Evolutionary conservation across 2,329 filamentous ascomycete genomes (phyloP).

Genomic region (Trichoderma sp.): DNA sequence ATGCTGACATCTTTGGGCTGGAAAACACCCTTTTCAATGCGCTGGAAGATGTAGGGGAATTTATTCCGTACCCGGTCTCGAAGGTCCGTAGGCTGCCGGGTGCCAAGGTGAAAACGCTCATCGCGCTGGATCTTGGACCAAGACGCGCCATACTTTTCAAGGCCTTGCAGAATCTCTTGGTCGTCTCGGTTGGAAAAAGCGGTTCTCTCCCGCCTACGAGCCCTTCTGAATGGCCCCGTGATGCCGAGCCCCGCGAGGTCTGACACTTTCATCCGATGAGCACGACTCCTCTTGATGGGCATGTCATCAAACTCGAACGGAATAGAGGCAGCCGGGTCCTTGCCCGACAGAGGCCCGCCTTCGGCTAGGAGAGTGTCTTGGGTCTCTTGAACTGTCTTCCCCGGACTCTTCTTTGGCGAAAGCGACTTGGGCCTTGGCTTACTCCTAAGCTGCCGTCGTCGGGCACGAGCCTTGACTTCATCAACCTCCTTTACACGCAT

Average conservation of each 20-base stretch:
- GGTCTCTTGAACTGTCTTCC: constrained; percentile 35
- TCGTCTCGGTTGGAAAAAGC: constrained; percentile 64
- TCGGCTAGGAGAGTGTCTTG: constrained; percentile 56
- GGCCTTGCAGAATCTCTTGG: constrained; percentile 58
- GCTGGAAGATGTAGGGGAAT: constrained; percentile 57
- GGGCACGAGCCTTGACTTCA: constrained; percentile 12
- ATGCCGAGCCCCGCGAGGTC: constrained; percentile 59
- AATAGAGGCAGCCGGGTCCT: constrained; percentile 27
- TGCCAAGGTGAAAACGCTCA: constrained; percentile 55
- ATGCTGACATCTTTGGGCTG: constrained; percentile 41
- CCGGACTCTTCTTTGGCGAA: constrained; percentile 42
- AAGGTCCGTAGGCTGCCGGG: constrained; percentile 60
- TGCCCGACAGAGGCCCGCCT: constrained; percentile 29
- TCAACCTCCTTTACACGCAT: constrained; percentile 39
- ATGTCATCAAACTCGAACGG: constrained; percentile 34
- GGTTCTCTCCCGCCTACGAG: constrained; percentile 56
- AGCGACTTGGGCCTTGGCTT: constrained; percentile 17
- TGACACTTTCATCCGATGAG: constrained; percentile 55
- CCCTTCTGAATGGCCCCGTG: constrained; percentile 60
- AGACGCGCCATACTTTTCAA: constrained; percentile 58
- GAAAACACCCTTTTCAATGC: constrained; percentile 55
- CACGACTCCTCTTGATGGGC: constrained; percentile 50
- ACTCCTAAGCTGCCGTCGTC: constrained; percentile 20
- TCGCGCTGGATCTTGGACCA: constrained; percentile 67
- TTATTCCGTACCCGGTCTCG: constrained; percentile 64